Percentiles rank a stretch among this genome's conserved stretches.
Conservation (phyloP, 2,329 filamentous ascomycete species). For the Gaeumannomyces tritici region DNA sequence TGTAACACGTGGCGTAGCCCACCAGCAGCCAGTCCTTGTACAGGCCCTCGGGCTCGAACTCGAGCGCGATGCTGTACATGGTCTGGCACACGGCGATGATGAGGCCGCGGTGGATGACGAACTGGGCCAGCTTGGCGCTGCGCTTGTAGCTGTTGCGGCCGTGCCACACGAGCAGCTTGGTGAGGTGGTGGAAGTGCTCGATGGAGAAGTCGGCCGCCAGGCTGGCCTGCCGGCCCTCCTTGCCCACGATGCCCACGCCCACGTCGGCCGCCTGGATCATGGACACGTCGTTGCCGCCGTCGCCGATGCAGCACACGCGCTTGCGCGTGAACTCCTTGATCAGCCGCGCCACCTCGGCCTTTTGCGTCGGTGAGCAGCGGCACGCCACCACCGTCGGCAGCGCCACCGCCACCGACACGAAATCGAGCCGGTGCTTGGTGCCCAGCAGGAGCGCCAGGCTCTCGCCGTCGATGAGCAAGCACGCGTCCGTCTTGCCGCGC, state of each 20-base stretch:
- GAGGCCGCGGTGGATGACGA: slow-evolving; percentile 93
- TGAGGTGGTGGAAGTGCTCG: slow-evolving; percentile 87
- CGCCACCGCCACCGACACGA: slow-evolving; percentile 79
- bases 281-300: slow-evolving; percentile 95
- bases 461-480: slow-evolving; percentile 90
- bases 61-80: slow-evolving; percentile 88
- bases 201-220: slow-evolving; percentile 96
- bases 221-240: slow-evolving; percentile 91
- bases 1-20: slow-evolving; percentile 93
- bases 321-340: slow-evolving; percentile 91
- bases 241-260: slow-evolving; percentile 94
- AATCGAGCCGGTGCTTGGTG: slow-evolving; percentile 70
- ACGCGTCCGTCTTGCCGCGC: slow-evolving; percentile 75
- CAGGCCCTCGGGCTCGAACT: slow-evolving; percentile 86
- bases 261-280: slow-evolving; percentile 99
- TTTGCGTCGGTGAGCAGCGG: slow-evolving; percentile 92
- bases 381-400: slow-evolving; percentile 92
- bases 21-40: slow-evolving; percentile 97
- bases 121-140: slow-evolving; percentile 89
- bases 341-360: slow-evolving; percentile 83
- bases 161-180: slow-evolving; percentile 97
- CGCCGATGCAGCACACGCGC: slow-evolving; percentile 92
- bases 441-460: slow-evolving; percentile 78
- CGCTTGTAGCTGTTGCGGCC: slow-evolving; percentile 96
- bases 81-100: slow-evolving; percentile 96